These are phyloP conservation scores for Aspergillus clavatus DNA, from an alignment of 2,329 filamentous ascomycete species.

Conservation along the genomic window DNA sequence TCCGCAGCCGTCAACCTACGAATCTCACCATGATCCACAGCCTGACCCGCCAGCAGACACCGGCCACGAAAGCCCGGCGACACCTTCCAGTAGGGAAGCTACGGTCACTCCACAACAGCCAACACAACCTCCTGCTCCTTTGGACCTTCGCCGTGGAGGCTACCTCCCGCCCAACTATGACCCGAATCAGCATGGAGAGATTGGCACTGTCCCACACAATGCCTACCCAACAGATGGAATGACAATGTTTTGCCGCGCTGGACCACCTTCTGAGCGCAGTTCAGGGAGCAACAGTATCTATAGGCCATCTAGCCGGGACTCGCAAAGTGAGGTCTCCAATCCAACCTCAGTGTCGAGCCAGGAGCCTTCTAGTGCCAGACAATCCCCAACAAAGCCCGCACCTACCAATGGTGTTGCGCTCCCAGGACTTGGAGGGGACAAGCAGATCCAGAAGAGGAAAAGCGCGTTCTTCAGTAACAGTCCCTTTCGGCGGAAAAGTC, in stretches of 20 bases:
- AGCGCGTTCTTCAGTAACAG: constrained; percentile 92
- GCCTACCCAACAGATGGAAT: constrained; percentile 93
- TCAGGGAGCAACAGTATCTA: constrained; percentile 60
- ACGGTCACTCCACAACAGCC: constrained; percentile 51
- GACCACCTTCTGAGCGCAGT: constrained; percentile 64
- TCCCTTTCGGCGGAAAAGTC: constrained; percentile 89
- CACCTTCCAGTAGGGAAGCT: constrained; percentile 48
- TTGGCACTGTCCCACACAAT: constrained; percentile 75
- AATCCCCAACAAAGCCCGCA: constrained; percentile 63
- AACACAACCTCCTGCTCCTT: constrained; percentile 32
- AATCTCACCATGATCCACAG: constrained; percentile 85
- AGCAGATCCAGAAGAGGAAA: constrained; percentile 62
- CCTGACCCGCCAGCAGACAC: constrained; percentile 67
- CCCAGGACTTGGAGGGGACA: constrained; percentile 54
- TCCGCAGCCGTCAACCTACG: constrained; percentile 86
- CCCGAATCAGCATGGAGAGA: constrained; percentile 59
- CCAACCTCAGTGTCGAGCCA: constrained; percentile 84
- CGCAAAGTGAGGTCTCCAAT: constrained; percentile 84
- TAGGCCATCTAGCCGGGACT: constrained; percentile 78
- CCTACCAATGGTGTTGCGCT: constrained; percentile 34
- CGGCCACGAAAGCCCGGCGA: constrained; percentile 51
- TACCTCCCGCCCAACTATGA: constrained; percentile 45
- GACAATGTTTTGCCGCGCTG: constrained; percentile 90
- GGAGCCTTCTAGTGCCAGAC: constrained; percentile 68
- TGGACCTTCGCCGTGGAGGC: constrained; percentile 37